These are phyloP conservation scores for Kalaharituber pfeilii DNA, from an alignment of 2,329 filamentous ascomycete genomes.

Conservation along the genomic window DNA sequence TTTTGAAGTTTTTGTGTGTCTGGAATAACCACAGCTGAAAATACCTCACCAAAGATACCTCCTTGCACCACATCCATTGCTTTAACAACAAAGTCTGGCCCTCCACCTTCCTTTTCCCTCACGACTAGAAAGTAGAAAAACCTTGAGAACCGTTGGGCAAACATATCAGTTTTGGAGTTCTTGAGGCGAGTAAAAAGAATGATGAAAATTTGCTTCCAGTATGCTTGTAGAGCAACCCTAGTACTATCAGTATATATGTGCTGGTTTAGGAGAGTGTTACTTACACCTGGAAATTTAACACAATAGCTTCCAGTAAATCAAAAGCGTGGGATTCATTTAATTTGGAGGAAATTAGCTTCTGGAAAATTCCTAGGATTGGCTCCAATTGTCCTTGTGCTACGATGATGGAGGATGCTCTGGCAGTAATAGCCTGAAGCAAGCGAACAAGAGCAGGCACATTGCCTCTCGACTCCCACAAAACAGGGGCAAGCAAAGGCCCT, in stretches of 20 bases:
- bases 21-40: slow-evolving; percentile 69
- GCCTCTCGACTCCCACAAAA: slow-evolving; percentile 77
- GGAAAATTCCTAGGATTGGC: slow-evolving; percentile 85
- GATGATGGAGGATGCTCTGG: slow-evolving; percentile 56
- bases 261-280: slow-evolving; percentile 25
- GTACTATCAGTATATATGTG: slow-evolving; percentile 9
- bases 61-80: slow-evolving; percentile 67
- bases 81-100: slow-evolving; percentile 78
- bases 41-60: slow-evolving; percentile 64
- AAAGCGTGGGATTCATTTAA: slow-evolving; percentile 74
- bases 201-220: slow-evolving; percentile 62
- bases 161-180: slow-evolving; percentile 63
- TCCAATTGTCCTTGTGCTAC: slow-evolving; percentile 58
- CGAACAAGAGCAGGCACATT: slow-evolving; percentile 85
- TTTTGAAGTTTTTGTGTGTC: slow-evolving; percentile 76
- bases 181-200: slow-evolving; percentile 58
- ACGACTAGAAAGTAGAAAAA: slow-evolving; percentile 90
- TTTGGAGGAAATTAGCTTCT: slow-evolving; percentile 67
- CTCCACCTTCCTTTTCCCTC: slow-evolving; percentile 60
- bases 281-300: slow-evolving; percentile 55
- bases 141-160: slow-evolving; percentile 72
- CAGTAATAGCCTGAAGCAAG: slow-evolving; percentile 66
- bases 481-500: slow-evolving; percentile 58
- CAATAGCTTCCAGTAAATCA: slow-evolving; percentile 69
- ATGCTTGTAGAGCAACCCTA: slow-evolving; percentile 50